Evolutionary conservation across 805 yeast genomes (phyloP).

Genomic region (Kuraishia cidri): DNA sequence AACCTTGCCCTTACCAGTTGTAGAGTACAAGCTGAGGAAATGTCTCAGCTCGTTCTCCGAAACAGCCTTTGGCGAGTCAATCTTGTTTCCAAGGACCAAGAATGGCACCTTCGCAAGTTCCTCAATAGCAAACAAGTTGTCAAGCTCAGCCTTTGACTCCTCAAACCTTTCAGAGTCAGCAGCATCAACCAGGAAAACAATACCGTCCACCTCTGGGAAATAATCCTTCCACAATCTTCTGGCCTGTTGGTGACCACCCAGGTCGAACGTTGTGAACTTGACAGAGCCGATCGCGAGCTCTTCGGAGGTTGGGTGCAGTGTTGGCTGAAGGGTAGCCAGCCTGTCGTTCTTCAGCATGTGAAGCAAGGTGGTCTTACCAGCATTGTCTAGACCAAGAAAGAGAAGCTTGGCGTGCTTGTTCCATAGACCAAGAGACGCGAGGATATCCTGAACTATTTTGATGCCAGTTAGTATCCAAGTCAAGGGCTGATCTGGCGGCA

Average conservation of each 20-base stretch:
- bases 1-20: conserved; percentile 84
- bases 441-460: conserved; percentile 56
- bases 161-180: conserved; percentile 94
- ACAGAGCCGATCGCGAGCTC: conserved; percentile 95
- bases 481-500: neutral
- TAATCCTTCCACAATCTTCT: conserved; percentile 99
- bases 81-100: conserved; percentile 91
- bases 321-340: conserved; percentile 95
- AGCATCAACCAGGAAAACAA: conserved; percentile 92
- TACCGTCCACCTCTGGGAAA: conserved; percentile 98
- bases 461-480: conserved; percentile 5
- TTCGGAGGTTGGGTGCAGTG: conserved; percentile 97
- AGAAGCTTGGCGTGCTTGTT: conserved; percentile 95
- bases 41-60: conserved; percentile 90
- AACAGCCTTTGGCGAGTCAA: conserved; percentile 90
- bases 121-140: conserved; percentile 85
- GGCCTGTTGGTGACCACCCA: conserved; percentile 98
- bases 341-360: conserved; percentile 92
- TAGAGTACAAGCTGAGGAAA: conserved; percentile 77
- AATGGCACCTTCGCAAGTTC: conserved; percentile 88
- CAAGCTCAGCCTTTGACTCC: conserved; percentile 92
- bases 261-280: conserved; percentile 94
- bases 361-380: conserved; percentile 89
- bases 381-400: conserved; percentile 94
- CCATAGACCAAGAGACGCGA: conserved; percentile 75